Conservation (phyloP, 2,329 filamentous ascomycete genomes). For the Exophiala spinifera region DNA sequence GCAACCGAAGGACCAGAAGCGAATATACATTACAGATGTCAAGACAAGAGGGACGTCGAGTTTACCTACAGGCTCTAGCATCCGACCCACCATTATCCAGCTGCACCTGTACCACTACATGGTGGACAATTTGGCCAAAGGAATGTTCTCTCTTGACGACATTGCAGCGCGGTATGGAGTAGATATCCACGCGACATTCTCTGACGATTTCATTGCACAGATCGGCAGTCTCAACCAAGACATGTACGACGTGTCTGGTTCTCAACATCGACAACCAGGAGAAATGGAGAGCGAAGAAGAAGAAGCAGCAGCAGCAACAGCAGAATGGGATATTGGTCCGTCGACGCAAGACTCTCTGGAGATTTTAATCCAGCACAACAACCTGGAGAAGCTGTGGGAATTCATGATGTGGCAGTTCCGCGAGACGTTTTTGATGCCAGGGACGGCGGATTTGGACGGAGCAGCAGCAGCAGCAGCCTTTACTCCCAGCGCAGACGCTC, state of each 20-base stretch:
- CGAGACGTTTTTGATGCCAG: conserved; percentile 44
- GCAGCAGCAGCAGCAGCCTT: conserved; percentile 6
- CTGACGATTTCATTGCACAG: conserved; percentile 74
- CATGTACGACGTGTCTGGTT: conserved; percentile 51
- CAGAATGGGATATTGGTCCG: conserved; percentile 27
- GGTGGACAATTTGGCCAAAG: conserved; percentile 70
- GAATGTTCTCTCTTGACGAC: conserved; percentile 64
- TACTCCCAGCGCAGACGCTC: conserved; percentile 33
- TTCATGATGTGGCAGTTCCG: conserved; percentile 62
- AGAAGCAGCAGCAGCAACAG: too few species aligned
- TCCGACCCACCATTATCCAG: conserved; percentile 78
- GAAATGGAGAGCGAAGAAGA: conserved; percentile 6
- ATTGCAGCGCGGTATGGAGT: conserved; percentile 72
- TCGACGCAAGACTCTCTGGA: conserved; percentile 43
- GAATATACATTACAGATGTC: conserved; percentile 78
- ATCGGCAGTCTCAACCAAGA: conserved; percentile 67
- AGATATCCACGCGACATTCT: conserved; percentile 63
- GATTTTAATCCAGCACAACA: conserved; percentile 58
- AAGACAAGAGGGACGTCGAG: conserved; percentile 73
- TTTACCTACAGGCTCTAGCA: conserved; percentile 62
- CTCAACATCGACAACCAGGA: conserved; percentile 24
- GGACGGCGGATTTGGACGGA: too few species aligned
- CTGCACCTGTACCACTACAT: conserved; percentile 86
- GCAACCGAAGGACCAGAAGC: conserved; percentile 30
- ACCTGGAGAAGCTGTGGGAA: conserved; percentile 57